Evolutionary conservation across 768 basidiomycete genomes (phyloP), one percentile per base, ranked within the genome.

Genomic region (Podaxis pistillaris): DNA sequence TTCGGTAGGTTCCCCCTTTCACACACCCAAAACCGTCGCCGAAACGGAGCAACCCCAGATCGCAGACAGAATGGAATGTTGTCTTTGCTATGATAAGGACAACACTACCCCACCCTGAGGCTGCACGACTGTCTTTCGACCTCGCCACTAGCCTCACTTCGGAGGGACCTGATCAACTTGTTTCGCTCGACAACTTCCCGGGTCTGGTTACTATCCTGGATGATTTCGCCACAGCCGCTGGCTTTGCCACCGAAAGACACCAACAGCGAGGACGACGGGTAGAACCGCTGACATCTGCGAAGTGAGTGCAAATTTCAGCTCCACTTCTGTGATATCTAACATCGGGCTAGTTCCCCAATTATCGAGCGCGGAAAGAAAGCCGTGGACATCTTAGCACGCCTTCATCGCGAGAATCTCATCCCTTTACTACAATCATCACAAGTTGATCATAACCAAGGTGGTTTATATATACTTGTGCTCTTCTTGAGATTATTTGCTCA

Each of bases 1-100:
- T 95, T 65, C 82, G 83, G 92, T 89, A 62, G 26, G 65, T 61
- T 24, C 19, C n/a, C 22, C 52, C 50, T 49, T 40, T 55, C 17
- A 36, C 22, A 58, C 44, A 52, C 26, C 22, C 60, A 56, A 56
- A 24, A 33, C 6, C 28, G 26, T 36, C 41, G 55, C 26, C 56
- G 62, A 50, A 56, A 30, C 63, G 37, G 37, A 54, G 24, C 37
- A 26, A 37, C 65, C 60, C 0, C 59, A 94, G 89, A 60, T 95
- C 94, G 1, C 89, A 91, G 66, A 98, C 96, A 0, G 96, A 98
- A 72, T 99, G 96, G 96, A 94, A 93, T 64, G 78, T 98, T 44
- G 84, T 96, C 22, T 93, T 96, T 68, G 91, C 93, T 1, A 79
- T 98, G 30, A 83, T 98, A 65, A 86, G 93, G 53, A 89, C 89